phyloP scores from a whole-genome alignment of 23 red algal genomes.

The Gracilaria domingensis region DNA sequence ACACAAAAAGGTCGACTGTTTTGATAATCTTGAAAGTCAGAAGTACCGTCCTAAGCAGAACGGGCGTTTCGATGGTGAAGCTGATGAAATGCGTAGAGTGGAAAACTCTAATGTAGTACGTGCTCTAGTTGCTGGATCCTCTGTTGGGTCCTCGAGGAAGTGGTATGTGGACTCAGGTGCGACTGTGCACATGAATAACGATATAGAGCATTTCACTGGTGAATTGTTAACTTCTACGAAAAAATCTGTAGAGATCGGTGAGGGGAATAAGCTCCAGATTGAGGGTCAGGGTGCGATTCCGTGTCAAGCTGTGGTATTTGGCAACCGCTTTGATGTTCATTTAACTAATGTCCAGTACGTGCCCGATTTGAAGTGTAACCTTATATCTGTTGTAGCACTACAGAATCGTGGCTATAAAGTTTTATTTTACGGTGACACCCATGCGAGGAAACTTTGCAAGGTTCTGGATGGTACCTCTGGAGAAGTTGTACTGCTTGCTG shows the following conservation, averaged over 20 bases:
- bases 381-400: conserved; percentile 4
- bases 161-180: conserved; percentile 60
- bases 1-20: conserved; percentile 46
- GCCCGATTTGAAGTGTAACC: conserved; percentile 5
- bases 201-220: not conserved
- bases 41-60: conserved; percentile 19
- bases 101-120: not conserved
- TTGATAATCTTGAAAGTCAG: conserved; percentile 27
- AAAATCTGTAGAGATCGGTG: conserved; percentile 20
- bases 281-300: not conserved
- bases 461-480: not conserved
- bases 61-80: not conserved
- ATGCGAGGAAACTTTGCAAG: not conserved
- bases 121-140: conserved; percentile 8
- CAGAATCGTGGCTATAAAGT: not conserved
- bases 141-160: not conserved
- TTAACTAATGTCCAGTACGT: conserved; percentile 16
- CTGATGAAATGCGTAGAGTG: not conserved
- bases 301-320: too few species aligned
- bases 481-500: not conserved
- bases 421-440: not conserved
- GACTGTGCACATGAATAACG: conserved; percentile 27
- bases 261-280: not conserved
- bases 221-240: not conserved
- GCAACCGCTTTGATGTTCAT: not conserved